These are phyloP conservation scores for Pythium sp. DNA, from an alignment of 352 stramenopile species.

Conservation along the genomic window DNA sequence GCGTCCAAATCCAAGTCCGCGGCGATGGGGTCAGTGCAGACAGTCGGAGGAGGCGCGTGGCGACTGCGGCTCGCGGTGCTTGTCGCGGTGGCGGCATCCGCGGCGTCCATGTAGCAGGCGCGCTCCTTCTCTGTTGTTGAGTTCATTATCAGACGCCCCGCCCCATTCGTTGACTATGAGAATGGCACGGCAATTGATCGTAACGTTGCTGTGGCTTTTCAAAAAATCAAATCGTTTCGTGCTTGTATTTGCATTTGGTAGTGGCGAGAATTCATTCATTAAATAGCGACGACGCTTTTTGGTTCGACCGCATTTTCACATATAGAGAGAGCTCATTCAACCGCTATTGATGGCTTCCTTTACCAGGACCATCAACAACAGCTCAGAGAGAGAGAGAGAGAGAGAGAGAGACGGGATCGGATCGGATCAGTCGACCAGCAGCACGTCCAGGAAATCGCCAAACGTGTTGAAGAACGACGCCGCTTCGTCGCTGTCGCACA, in stretches of 20 bases:
- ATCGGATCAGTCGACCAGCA: constrained; percentile 43
- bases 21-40: neutral
- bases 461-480: constrained; percentile 68
- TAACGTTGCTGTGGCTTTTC: neutral
- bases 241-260: neutral
- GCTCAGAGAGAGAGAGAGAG: neutral
- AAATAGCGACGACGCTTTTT: neutral
- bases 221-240: neutral
- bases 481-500: constrained; percentile 62
- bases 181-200: neutral
- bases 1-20: constrained; percentile 3
- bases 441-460: constrained; percentile 58
- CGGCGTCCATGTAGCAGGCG: neutral
- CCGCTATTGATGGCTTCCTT: too few species aligned
- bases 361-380: neutral
- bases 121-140: neutral
- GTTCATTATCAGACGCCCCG: neutral
- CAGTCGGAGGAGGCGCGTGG: neutral
- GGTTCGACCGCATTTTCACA: neutral
- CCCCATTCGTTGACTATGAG: neutral
- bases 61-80: neutral
- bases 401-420: neutral
- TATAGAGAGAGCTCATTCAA: too few species aligned
- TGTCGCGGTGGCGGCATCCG: neutral
- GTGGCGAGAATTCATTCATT: neutral